phyloP scores from a whole-genome alignment of 768 basidiomycete species.

The Cantharellus anzutake region DNA sequence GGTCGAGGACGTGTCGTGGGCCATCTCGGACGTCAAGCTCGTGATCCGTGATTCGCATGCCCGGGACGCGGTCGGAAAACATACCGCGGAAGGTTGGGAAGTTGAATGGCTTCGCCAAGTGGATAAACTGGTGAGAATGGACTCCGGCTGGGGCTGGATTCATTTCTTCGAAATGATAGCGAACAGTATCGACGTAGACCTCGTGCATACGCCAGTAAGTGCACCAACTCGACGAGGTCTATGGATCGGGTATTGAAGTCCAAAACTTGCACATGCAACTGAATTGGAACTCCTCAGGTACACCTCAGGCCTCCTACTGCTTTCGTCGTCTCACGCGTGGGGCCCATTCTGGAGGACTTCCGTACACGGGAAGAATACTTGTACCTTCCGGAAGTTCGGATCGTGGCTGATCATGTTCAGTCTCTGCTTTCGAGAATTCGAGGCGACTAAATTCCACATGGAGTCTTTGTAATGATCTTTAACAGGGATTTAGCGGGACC shows the following conservation, averaged over 20 bases:
- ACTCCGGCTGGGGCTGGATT: constrained; percentile 10
- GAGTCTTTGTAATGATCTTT: too few species aligned
- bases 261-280: too few species aligned
- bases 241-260: too few species aligned
- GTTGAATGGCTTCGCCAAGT: constrained; percentile 8
- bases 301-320: background rate
- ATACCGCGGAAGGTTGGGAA: constrained; percentile 4
- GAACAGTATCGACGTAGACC: background rate
- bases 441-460: too few species aligned
- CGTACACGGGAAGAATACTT: background rate
- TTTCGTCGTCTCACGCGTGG: background rate
- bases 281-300: background rate
- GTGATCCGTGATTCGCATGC: constrained; percentile 1
- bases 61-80: background rate
- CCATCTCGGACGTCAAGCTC: constrained; percentile 9
- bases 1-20: constrained; percentile 4
- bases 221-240: background rate
- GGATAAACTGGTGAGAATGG: constrained; percentile 8
- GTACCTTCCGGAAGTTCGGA: background rate
- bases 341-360: background rate
- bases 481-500: too few species aligned
- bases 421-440: too few species aligned
- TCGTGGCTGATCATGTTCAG: background rate
- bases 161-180: background rate
- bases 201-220: background rate